Conservation (phyloP, 129 eudicot species). For the Calendula officinalis region DNA sequence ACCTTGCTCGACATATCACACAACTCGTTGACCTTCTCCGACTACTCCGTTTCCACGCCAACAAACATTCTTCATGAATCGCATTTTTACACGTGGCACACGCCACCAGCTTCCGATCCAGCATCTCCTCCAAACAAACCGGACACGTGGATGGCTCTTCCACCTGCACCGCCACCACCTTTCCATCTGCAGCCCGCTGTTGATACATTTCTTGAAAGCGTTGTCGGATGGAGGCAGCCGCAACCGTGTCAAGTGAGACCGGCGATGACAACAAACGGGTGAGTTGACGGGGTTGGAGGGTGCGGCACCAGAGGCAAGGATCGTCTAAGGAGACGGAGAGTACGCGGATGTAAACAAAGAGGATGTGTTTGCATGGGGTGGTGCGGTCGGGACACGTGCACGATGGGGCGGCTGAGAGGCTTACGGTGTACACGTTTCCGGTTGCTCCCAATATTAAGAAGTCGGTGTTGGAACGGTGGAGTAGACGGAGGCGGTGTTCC, state of each 20-base stretch:
- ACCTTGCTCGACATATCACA: slow-evolving; percentile 78
- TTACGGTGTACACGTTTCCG: slow-evolving; percentile 83
- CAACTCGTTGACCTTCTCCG: slow-evolving; percentile 57
- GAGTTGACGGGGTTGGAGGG: slow-evolving; percentile 62
- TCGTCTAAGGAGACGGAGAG: slow-evolving; percentile 65
- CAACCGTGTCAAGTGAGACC: slow-evolving; percentile 42
- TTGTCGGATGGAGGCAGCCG: slow-evolving; percentile 41
- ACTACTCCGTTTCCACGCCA: slow-evolving; percentile 72
- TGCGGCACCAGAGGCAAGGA: slow-evolving; percentile 49
- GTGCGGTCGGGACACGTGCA: slow-evolving; percentile 91
- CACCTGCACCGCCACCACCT: slow-evolving; percentile 17
- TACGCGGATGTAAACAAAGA: slow-evolving; percentile 70
- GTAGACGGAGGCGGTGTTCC: slow-evolving; percentile 69
- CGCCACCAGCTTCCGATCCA: slow-evolving; percentile 46
- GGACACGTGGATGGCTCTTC: slow-evolving; percentile 63
- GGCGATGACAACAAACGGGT: slow-evolving; percentile 49
- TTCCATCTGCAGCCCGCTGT: slow-evolving; percentile 30
- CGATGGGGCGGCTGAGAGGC: slow-evolving; percentile 52
- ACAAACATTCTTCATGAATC: slow-evolving; percentile 75
- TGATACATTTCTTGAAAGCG: slow-evolving; percentile 54
- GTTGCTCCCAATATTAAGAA: slow-evolving; percentile 87
- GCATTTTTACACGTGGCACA: slow-evolving; percentile 74
- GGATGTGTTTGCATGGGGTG: slow-evolving; percentile 87
- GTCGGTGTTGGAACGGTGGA: slow-evolving; percentile 67
- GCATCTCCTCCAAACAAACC: slow-evolving; percentile 81